These are phyloP conservation scores for Tolypocladium tundrense DNA, from an alignment of 2,329 filamentous ascomycete genomes.

Conservation along the genomic window DNA sequence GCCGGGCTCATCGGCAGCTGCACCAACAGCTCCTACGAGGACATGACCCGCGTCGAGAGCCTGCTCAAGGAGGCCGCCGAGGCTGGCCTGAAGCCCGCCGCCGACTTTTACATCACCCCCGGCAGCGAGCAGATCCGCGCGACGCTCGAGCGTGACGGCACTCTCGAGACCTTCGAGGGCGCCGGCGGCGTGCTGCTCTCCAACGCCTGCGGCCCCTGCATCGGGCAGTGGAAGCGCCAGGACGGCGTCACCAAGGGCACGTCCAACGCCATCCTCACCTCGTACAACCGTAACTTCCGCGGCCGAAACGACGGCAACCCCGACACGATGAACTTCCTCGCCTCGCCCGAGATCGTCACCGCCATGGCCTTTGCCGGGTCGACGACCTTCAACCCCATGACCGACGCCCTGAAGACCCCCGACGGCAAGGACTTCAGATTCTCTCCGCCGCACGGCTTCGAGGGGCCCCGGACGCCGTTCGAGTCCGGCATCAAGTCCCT, in stretches of 20 bases:
- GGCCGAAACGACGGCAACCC: slow-evolving; percentile 95
- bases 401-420: slow-evolving; percentile 70
- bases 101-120: slow-evolving; percentile 92
- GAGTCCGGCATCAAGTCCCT: slow-evolving; percentile 67
- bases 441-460: slow-evolving; percentile 61
- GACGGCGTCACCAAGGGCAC: slow-evolving; percentile 79
- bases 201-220: slow-evolving; percentile 90
- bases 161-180: slow-evolving; percentile 72
- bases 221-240: slow-evolving; percentile 89
- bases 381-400: slow-evolving; percentile 94
- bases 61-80: slow-evolving; percentile 83
- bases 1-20: slow-evolving; percentile 95
- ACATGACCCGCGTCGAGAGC: slow-evolving; percentile 92
- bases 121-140: slow-evolving; percentile 95
- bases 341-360: slow-evolving; percentile 91
- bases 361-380: slow-evolving; percentile 88
- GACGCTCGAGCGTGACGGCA: slow-evolving; percentile 81
- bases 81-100: slow-evolving; percentile 81
- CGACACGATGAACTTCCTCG: slow-evolving; percentile 96
- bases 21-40: slow-evolving; percentile 97
- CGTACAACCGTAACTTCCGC: slow-evolving; percentile 97
- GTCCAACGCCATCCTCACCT: slow-evolving; percentile 87
- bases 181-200: slow-evolving; percentile 85
- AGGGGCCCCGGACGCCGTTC: slow-evolving; percentile 56
- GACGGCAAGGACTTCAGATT: slow-evolving; percentile 80